Evolutionary conservation across 257 asterid species (phyloP).

Genomic region (Verbascum thapsus): DNA sequence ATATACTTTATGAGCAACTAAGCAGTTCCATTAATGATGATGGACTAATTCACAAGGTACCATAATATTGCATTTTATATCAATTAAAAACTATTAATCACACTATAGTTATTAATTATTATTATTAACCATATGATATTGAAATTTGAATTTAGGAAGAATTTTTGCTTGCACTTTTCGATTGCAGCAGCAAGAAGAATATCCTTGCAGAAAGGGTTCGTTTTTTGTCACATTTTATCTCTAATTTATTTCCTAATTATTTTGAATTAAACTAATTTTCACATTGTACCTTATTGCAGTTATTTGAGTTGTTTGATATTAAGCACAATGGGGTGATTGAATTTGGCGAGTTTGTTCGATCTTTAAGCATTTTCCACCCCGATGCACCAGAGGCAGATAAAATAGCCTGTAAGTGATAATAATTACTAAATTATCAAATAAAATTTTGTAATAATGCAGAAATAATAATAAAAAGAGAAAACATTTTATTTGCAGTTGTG

Average conservation of each 20-base stretch:
- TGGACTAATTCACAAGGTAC: conserved; percentile 81
- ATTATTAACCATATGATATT: too few relatives aligned
- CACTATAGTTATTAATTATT: too few relatives aligned
- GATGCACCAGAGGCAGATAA: conserved; percentile 52
- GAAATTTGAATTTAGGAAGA: conserved; percentile 64
- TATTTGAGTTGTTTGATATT: conserved; percentile 73
- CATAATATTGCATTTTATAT: not conserved
- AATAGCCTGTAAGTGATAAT: conserved; percentile 45
- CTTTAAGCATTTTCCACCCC: conserved; percentile 66
- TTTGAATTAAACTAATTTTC: conserved; percentile 1
- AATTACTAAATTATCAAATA: too few relatives aligned
- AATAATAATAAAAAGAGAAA: not conserved
- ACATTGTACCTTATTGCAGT: conserved; percentile 38
- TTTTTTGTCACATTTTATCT: conserved; percentile 18
- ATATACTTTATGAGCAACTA: conserved; percentile 55
- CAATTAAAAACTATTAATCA: too few relatives aligned
- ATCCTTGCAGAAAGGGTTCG: conserved; percentile 76
- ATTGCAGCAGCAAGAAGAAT: conserved; percentile 53
- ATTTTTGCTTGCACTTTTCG: conserved; percentile 75
- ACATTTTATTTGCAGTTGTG: conserved; percentile 56
- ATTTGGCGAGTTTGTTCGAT: conserved; percentile 75
- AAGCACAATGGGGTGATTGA: conserved; percentile 71
- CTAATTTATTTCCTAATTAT: conserved; percentile 9
- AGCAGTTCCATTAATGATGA: conserved; percentile 68
- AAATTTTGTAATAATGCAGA: too few relatives aligned